Evolutionary conservation across 805 yeast genomes (phyloP).

Genomic region (Lipomyces spencermartinsiae): DNA sequence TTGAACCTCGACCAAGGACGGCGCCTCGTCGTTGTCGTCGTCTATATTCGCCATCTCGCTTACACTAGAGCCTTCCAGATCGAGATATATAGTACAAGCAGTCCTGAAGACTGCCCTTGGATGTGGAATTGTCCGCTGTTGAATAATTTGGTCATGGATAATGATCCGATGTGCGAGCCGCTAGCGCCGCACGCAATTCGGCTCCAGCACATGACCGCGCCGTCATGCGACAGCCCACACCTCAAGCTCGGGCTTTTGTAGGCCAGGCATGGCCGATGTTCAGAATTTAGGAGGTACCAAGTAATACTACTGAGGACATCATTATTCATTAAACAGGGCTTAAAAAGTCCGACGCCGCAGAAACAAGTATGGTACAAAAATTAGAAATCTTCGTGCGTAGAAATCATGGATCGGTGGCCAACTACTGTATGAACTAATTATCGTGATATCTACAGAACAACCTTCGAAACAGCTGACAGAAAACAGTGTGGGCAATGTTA

Average conservation of each 20-base stretch:
- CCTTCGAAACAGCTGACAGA: background rate
- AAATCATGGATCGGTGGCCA: background rate
- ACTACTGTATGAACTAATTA: background rate
- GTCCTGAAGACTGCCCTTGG: no score
- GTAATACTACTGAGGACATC: background rate
- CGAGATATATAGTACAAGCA: background rate
- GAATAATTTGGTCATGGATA: no score
- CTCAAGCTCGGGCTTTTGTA: no score
- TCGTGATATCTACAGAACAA: background rate
- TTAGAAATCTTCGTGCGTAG: background rate
- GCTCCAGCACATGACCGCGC: no score
- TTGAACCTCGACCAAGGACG: constrained; percentile 18
- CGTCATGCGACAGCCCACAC: no score
- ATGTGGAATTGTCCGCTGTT: no score
- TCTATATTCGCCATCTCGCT: constrained; percentile 1
- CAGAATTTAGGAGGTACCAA: background rate
- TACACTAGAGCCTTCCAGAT: background rate
- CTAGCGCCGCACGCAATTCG: no score
- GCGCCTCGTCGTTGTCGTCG: constrained; percentile 27
- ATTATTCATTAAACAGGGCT: background rate
- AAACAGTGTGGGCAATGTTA: background rate
- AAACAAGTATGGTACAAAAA: no score
- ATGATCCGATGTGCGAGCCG: no score
- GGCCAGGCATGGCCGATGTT: no score
- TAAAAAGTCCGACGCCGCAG: no score